Conservation (phyloP, 1,284 basidiomycete species). For the Ceratobasidium theobromae region DNA sequence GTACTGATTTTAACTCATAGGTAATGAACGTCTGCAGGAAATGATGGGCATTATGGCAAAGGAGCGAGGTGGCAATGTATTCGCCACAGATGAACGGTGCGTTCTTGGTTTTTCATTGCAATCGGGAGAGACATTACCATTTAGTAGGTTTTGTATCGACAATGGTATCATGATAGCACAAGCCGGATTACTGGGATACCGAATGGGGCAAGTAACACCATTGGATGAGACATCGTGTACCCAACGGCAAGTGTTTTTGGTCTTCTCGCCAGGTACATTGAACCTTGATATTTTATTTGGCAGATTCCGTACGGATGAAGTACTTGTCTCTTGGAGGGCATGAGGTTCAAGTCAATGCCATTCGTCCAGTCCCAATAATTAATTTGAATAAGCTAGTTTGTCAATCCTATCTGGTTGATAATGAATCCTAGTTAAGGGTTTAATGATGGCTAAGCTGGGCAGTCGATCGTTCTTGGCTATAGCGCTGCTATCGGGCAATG, state of each 20-base stretch:
- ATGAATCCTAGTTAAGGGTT: too few species aligned
- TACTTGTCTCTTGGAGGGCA: constrained; percentile 81
- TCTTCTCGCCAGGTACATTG: not conserved
- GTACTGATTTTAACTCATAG: constrained; percentile 47
- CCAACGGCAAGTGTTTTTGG: constrained; percentile 62
- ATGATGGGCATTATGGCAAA: constrained; percentile 99
- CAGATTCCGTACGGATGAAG: constrained; percentile 90
- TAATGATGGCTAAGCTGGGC: too few species aligned
- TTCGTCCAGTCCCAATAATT: too few species aligned
- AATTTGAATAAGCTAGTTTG: too few species aligned
- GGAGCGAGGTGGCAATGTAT: constrained; percentile 87
- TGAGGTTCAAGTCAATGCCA: too few species aligned
- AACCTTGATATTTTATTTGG: not conserved
- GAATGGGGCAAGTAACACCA: constrained; percentile 88
- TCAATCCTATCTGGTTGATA: too few species aligned
- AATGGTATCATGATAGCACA: constrained; percentile 99
- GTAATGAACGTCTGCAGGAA: constrained; percentile 88
- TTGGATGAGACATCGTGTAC: constrained; percentile 83
- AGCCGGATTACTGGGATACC: constrained; percentile 86
- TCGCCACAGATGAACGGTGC: constrained; percentile 94
- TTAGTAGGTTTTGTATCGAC: constrained; percentile 84
- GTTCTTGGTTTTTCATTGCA: constrained; percentile 34
- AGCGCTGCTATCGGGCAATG: too few species aligned
- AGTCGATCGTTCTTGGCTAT: too few species aligned
- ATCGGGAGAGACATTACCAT: not conserved